phyloP scores from a whole-genome alignment of 805 yeast genomes.

The Metschnikowia gruessii region DNA sequence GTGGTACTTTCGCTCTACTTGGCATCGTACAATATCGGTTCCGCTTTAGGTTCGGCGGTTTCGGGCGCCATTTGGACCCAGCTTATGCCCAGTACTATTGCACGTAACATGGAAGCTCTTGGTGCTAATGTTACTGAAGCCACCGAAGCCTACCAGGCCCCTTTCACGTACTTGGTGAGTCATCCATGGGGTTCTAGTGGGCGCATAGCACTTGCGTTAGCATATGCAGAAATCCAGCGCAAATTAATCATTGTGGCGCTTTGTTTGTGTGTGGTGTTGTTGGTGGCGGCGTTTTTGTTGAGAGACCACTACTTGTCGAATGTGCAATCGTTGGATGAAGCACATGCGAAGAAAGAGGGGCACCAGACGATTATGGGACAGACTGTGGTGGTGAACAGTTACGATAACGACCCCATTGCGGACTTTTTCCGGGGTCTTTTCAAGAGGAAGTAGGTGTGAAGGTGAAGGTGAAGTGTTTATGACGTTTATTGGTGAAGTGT shows the following conservation, averaged over 20 bases:
- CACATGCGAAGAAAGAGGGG: slow-evolving; percentile 18
- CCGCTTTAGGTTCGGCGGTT: slow-evolving; percentile 60
- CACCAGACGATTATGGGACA: slow-evolving; percentile 12
- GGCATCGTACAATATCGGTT: slow-evolving; percentile 59
- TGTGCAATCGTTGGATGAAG: slow-evolving; percentile 30
- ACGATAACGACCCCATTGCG: slow-evolving; percentile 20
- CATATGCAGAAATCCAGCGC: slow-evolving; percentile 60
- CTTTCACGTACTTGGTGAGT: slow-evolving; percentile 45
- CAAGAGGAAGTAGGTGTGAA: slow-evolving; percentile 7
- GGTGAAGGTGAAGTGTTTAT: no score
- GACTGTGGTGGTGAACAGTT: slow-evolving; percentile 19
- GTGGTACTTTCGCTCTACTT: slow-evolving; percentile 55
- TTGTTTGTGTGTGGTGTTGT: slow-evolving; percentile 52
- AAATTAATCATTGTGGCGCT: slow-evolving; percentile 54
- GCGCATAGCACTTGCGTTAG: slow-evolving; percentile 53
- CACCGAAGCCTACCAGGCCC: slow-evolving; percentile 43
- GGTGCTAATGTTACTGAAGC: slow-evolving; percentile 28
- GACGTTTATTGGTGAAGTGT: no score
- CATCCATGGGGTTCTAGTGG: slow-evolving; percentile 64
- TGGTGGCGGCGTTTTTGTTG: slow-evolving; percentile 46
- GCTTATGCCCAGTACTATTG: slow-evolving; percentile 45
- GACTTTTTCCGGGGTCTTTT: slow-evolving; percentile 15
- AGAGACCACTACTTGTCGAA: slow-evolving; percentile 49
- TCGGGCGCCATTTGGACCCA: slow-evolving; percentile 75
- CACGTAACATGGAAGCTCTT: slow-evolving; percentile 26